Percentiles rank a stretch among this genome's conserved stretches.
phyloP scores from a whole-genome alignment of 78 protist species.

The Corallochytrium limacisporum region DNA sequence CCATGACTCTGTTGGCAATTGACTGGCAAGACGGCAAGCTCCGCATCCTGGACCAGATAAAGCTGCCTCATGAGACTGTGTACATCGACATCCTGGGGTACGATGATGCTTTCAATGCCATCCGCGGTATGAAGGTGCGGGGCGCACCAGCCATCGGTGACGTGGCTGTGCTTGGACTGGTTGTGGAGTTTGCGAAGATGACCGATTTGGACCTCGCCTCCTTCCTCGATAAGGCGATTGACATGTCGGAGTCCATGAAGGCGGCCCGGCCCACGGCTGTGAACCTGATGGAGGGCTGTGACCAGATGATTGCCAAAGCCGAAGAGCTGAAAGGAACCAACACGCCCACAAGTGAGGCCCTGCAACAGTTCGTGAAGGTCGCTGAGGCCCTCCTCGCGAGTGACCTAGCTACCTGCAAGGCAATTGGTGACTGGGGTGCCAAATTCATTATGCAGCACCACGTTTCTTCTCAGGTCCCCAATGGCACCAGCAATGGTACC shows the following conservation, averaged over 20 bases:
- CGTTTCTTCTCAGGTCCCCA: not conserved
- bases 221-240: not conserved
- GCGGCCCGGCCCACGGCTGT: conserved; percentile 62
- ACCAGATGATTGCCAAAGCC: not conserved
- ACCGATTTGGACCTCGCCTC: not conserved
- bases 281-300: conserved; percentile 28
- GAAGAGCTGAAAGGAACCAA: not conserved
- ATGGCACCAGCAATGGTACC: not conserved
- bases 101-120: conserved; percentile 34
- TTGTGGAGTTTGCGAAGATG: conserved; percentile 15
- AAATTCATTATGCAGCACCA: not conserved
- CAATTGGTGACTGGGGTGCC: conserved; percentile 21
- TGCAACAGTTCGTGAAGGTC: not conserved
- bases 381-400: conserved; percentile 14
- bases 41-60: conserved; percentile 21
- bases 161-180: conserved; percentile 39
- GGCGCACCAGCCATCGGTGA: conserved; percentile 66
- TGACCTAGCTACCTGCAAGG: conserved; percentile 11
- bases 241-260: conserved; percentile 11
- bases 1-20: not conserved
- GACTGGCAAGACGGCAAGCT: not conserved
- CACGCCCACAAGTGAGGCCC: not conserved
- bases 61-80: conserved; percentile 23
- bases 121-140: conserved; percentile 44
- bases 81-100: not conserved